Conservation (phyloP, 2,329 filamentous ascomycete species). For the Botrytis hyacinthi region DNA sequence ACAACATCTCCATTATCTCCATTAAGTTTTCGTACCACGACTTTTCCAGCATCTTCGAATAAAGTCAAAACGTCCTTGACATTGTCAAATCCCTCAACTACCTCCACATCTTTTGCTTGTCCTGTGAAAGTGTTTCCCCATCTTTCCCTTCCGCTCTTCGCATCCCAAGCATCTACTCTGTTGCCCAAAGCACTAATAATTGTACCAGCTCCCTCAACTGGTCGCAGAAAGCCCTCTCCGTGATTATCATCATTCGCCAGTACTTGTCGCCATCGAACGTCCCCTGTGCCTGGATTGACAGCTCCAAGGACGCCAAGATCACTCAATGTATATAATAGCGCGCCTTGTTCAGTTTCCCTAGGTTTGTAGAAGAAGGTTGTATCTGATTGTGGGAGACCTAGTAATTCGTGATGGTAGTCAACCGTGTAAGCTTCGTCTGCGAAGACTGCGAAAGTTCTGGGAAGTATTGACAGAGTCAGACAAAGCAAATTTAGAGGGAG, state of each 20-base stretch:
- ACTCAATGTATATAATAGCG: conserved; percentile 86
- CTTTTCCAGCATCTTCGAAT: conserved; percentile 54
- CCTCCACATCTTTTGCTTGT: conserved; percentile 67
- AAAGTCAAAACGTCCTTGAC: conserved; percentile 72
- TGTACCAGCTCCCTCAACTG: conserved; percentile 76
- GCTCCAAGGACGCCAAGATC: conserved; percentile 82
- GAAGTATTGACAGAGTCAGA: conserved; percentile 36
- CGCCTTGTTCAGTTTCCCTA: conserved; percentile 75
- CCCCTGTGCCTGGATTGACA: conserved; percentile 82
- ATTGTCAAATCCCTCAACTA: conserved; percentile 58
- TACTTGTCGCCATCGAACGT: conserved; percentile 83
- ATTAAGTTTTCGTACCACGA: conserved; percentile 67
- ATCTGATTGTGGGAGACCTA: conserved; percentile 77
- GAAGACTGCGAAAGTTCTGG: conserved; percentile 63
- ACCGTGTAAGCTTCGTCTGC: conserved; percentile 86
- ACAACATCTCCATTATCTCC: conserved; percentile 69
- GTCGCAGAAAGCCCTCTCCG: conserved; percentile 53
- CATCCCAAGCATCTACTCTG: conserved; percentile 78
- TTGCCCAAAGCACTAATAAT: conserved; percentile 71
- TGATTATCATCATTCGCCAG: conserved; percentile 46
- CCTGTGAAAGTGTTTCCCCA: conserved; percentile 68
- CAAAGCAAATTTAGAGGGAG: conserved; percentile 35
- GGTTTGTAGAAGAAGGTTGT: conserved; percentile 96
- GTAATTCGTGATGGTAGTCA: conserved; percentile 88
- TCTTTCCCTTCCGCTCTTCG: conserved; percentile 71